phyloP scores from a whole-genome alignment of 768 basidiomycete genomes.

The Lactarius deliciosus region DNA sequence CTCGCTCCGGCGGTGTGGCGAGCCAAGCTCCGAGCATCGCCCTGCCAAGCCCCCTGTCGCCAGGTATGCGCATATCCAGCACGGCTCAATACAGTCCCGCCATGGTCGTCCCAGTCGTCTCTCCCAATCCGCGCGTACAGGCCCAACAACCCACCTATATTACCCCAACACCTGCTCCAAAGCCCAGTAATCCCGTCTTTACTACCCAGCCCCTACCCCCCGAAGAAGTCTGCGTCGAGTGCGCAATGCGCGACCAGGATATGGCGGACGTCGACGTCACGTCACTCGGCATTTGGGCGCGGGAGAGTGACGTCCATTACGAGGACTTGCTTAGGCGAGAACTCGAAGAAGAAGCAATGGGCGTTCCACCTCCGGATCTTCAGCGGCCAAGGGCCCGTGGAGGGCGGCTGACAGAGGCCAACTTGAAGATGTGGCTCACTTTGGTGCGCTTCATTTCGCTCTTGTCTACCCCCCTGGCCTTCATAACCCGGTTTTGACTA shows the following conservation, averaged over 20 bases:
- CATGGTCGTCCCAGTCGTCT: conserved; percentile 51
- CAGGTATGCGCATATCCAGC: conserved; percentile 19
- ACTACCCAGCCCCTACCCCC: conserved; percentile 47
- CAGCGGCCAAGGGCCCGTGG: conserved; percentile 64
- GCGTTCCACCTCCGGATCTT: conserved; percentile 52
- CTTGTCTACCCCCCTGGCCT: neutral
- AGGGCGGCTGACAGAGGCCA: conserved; percentile 69
- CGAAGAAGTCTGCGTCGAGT: conserved; percentile 92
- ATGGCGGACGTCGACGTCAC: conserved; percentile 94
- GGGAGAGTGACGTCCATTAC: conserved; percentile 80
- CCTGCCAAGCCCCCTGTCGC: conserved; percentile 5
- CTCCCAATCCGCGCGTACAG: conserved; percentile 63
- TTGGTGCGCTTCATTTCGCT: conserved; percentile 50
- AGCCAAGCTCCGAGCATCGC: conserved; percentile 9
- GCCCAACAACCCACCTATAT: conserved; percentile 79
- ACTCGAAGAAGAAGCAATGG: conserved; percentile 60
- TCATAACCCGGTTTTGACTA: conserved; percentile 1
- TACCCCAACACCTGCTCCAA: conserved; percentile 51
- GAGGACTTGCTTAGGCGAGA: conserved; percentile 77
- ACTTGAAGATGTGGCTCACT: conserved; percentile 76
- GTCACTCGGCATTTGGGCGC: conserved; percentile 84
- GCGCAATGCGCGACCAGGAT: conserved; percentile 98
- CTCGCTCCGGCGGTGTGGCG: neutral
- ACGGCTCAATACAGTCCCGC: conserved; percentile 17
- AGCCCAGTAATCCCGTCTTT: conserved; percentile 61